Base-by-base conservation (phyloP, 257 asterid species). In the Lavandula angustifolia region DNA sequence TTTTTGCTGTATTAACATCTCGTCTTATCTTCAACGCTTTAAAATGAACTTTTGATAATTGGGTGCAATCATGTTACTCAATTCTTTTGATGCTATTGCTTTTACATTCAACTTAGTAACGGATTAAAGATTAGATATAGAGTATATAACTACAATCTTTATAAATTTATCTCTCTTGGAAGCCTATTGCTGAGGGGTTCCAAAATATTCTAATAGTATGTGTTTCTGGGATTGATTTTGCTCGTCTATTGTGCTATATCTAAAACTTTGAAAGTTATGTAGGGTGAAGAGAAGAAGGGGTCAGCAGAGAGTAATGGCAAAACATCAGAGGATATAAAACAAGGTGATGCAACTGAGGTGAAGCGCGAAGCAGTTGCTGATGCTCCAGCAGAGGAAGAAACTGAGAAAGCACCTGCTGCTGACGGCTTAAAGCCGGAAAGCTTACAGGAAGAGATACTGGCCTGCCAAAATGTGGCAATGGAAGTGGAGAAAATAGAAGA, bases 311-410 rank as follows among this genome's bases (percentile, higher is more conserved):
- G 17, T 44, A 22, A 50, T 69, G 75, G 18, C 27, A 22, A 22
- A 22, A 2, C 27, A 22, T 22, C 43, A 1, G 75, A 70, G 42
- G 57, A 32, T 35, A 55, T 16, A 54, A 60, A 67, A 47, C 66
- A 14, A 7, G 66, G n/a, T 9, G 65, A 41, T 61, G 75, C 35
- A 9, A 40, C 72, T 22, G 75, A 46, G 1, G 16, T 10, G 57
- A 77, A 67, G 60, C 62, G 38, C 3, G 58, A 68, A 29, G 51
- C 72, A 8, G 70, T 61, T 40, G 56, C 69, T 54, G 81, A 67
- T 11, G 57, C 43, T 67, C 69, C 73, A 11, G 34, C 14, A 3
- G 54, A n/a, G 47, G 48, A 10, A 0, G 70, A 70, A 54, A 55
- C 16, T 1, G 73, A 42, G 60, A 72, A n/a, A 63, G 67, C 68